These are phyloP conservation scores for Beverwykella pulmonaria DNA, from an alignment of 495 filamentous ascomycete species.

Conservation along the genomic window DNA sequence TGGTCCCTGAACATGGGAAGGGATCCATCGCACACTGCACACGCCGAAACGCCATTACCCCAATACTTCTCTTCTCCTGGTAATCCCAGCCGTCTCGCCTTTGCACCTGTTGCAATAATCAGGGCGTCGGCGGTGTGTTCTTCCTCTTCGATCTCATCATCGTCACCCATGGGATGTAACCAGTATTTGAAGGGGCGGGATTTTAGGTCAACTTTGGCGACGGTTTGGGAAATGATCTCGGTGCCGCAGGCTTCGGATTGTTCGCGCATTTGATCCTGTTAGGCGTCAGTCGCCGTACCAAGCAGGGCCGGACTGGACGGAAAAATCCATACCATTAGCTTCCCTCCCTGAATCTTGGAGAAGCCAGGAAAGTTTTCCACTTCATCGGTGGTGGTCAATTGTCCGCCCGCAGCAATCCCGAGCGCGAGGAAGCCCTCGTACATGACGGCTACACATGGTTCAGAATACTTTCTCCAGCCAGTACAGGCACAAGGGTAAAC, in stretches of 20 bases:
- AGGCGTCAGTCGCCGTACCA: not conserved
- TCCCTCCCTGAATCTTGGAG: conserved; percentile 77
- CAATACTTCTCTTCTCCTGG: conserved; percentile 93
- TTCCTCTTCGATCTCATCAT: conserved; percentile 56
- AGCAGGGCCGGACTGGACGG: not conserved
- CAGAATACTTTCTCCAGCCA: not conserved
- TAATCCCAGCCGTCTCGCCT: conserved; percentile 77
- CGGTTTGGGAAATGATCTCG: conserved; percentile 86
- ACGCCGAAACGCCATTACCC: conserved; percentile 95
- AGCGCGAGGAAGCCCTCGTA: conserved; percentile 98
- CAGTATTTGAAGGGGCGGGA: conserved; percentile 88
- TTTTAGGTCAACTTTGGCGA: conserved; percentile 83
- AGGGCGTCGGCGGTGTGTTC: conserved; percentile 82
- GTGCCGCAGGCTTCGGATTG: conserved; percentile 93
- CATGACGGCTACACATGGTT: conserved; percentile 64
- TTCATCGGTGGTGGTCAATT: conserved; percentile 96
- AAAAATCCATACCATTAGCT: conserved; percentile 69
- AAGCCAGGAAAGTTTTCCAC: conserved; percentile 98
- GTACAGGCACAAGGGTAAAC: conserved; percentile 3
- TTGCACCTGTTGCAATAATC: conserved; percentile 95
- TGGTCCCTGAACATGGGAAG: conserved; percentile 97
- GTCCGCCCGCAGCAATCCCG: conserved; percentile 92
- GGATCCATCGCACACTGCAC: conserved; percentile 96
- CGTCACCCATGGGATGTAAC: conserved; percentile 72
- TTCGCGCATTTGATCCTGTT: conserved; percentile 80